phyloP scores from a whole-genome alignment of 768 basidiomycete species.

The Tylopilus intermedius region DNA sequence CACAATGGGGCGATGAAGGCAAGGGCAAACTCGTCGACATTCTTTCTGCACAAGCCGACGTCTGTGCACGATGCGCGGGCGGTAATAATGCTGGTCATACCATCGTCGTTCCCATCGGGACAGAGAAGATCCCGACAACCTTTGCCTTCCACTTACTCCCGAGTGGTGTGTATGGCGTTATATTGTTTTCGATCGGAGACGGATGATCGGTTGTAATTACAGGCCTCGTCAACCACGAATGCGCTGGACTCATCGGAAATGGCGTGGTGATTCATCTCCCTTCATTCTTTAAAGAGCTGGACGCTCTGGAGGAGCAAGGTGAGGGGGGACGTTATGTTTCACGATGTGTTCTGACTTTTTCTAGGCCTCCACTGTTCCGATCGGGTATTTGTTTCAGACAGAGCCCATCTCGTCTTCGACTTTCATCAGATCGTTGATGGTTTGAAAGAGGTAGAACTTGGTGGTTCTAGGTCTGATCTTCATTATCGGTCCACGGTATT shows the following conservation, averaged over 20 bases:
- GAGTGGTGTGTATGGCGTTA: slow-evolving; percentile 52
- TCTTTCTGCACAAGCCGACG: slow-evolving; percentile 79
- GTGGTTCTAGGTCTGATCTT: slow-evolving; percentile 63
- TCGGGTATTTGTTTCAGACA: slow-evolving; percentile 89
- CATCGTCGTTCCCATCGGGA: slow-evolving; percentile 75
- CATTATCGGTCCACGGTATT: neutral
- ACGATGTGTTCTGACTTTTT: slow-evolving; percentile 2
- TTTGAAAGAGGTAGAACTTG: slow-evolving; percentile 94
- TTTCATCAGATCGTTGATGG: slow-evolving; percentile 99
- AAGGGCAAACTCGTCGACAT: slow-evolving; percentile 98
- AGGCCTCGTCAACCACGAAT: slow-evolving; percentile 41
- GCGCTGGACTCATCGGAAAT: slow-evolving; percentile 82
- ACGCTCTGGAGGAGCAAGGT: slow-evolving; percentile 83
- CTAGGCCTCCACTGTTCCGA: slow-evolving; percentile 80
- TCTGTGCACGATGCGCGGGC: slow-evolving; percentile 95
- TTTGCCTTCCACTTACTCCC: slow-evolving; percentile 96
- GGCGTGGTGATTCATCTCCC: slow-evolving; percentile 97
- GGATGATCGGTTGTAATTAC: neutral
- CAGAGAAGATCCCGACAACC: slow-evolving; percentile 68
- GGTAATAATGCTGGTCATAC: slow-evolving; percentile 99
- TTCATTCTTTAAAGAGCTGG: slow-evolving; percentile 90
- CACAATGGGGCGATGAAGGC: slow-evolving; percentile 93
- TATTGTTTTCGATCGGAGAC: neutral
- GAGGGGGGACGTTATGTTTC: slow-evolving; percentile 2
- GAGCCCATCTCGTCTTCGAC: slow-evolving; percentile 96